A percentile compares a stretch with the other conserved stretches of the same genome.
Conservation (phyloP, 2,329 filamentous ascomycete species). For the Fusarium lateritium region DNA sequence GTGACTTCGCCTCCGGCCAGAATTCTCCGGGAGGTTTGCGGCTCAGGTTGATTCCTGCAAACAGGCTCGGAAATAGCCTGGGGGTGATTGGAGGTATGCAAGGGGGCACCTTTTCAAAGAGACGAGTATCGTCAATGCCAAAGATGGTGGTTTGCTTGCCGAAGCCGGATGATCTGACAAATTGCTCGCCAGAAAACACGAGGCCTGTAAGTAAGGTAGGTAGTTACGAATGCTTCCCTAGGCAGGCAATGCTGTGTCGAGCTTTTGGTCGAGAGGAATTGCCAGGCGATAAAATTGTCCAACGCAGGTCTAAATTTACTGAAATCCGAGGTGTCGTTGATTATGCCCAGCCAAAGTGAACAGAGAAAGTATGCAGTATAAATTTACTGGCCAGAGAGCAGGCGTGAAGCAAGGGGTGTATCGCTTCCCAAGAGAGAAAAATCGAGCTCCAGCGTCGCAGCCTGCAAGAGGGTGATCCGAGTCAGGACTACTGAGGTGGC, state of each 20-base stretch:
- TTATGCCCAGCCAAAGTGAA: constrained; percentile 6
- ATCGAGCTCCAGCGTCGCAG: constrained; percentile 14
- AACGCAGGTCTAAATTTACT: constrained; percentile 1
- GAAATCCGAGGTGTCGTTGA: constrained; percentile 6
- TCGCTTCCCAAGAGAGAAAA: constrained; percentile 17
- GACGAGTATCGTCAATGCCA: constrained; percentile 18
- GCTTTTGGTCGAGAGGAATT: constrained; percentile 13
- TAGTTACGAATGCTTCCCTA: constrained; percentile 9
- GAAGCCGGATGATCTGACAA: constrained; percentile 10
- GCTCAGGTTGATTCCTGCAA: constrained; percentile 13
- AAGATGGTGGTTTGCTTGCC: constrained; percentile 11
- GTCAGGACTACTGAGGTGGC: constrained; percentile 20
- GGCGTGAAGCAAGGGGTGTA: constrained; percentile 17
- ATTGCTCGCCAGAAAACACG: constrained; percentile 5
- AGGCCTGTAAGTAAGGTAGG: not conserved
- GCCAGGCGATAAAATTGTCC: not conserved
- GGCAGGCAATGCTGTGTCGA: not conserved
- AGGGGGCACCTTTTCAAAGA: constrained; percentile 5
- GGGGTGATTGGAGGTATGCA: constrained; percentile 14
- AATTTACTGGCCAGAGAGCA: constrained; percentile 8
- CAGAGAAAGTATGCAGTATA: constrained; percentile 8
- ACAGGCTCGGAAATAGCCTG: constrained; percentile 27
- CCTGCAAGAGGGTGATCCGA: constrained; percentile 22
- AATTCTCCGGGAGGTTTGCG: constrained; percentile 19
- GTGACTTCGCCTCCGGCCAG: constrained; percentile 16